phyloP scores from a whole-genome alignment of 2,329 filamentous ascomycete species.

The Ceratocystis destructans region DNA sequence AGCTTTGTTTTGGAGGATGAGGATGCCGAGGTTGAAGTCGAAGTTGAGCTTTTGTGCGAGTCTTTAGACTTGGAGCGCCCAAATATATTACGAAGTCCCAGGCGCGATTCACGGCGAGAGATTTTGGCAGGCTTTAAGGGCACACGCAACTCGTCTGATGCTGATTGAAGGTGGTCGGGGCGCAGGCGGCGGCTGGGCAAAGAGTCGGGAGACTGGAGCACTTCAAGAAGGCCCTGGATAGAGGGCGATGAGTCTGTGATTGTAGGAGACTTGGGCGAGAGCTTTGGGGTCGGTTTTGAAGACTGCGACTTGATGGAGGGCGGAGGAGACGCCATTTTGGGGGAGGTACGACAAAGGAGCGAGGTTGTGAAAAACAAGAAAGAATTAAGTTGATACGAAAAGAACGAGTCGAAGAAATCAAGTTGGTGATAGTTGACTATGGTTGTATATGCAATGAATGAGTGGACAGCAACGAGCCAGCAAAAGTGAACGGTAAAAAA shows the following conservation, averaged over 20 bases:
- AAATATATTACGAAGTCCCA: conserved; percentile 40
- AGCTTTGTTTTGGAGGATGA: not conserved
- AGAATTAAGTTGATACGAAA: not conserved
- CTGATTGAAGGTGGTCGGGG: conserved; percentile 15
- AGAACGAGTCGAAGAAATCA: not conserved
- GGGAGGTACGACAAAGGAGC: not conserved
- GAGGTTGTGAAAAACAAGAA: not conserved
- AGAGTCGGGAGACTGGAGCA: conserved; percentile 11
- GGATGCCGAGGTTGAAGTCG: not conserved
- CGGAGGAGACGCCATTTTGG: not conserved
- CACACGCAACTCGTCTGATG: conserved; percentile 27
- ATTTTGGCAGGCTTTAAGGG: conserved; percentile 33
- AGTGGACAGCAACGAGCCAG: not conserved
- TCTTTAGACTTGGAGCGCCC: conserved; percentile 31
- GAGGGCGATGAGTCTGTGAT: not conserved
- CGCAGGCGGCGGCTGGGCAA: conserved; percentile 16
- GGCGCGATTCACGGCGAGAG: conserved; percentile 36
- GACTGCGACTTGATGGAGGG: not conserved
- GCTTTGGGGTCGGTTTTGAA: not conserved
- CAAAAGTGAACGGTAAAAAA: not conserved
- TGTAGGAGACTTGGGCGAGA: not conserved
- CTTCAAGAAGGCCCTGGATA: not conserved
- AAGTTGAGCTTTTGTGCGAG: not conserved
- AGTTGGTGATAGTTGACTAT: not conserved
- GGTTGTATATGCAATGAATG: not conserved